phyloP scores from a whole-genome alignment of 2,329 filamentous ascomycete genomes.

The Leptographium lundbergii region DNA sequence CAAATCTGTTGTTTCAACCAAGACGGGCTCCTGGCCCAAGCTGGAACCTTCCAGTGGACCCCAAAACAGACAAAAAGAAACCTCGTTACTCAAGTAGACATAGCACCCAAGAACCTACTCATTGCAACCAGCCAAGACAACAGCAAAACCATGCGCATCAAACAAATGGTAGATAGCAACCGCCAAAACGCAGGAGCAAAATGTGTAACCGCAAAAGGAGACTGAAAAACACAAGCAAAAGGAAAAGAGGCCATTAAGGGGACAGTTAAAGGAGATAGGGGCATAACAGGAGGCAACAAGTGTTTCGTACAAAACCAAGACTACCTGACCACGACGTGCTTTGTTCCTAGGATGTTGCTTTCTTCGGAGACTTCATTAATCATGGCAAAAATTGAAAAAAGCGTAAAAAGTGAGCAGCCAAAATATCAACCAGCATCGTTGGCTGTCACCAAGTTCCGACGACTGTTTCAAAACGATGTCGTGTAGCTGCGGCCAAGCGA shows the following conservation, averaged over 20 bases:
- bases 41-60: neutral
- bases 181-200: neutral
- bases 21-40: neutral
- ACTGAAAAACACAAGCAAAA: neutral
- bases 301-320: neutral
- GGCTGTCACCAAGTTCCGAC: neutral
- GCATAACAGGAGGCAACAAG: neutral
- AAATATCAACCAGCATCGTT: neutral
- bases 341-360: slow-evolving; percentile 5
- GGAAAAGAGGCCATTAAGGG: neutral
- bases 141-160: neutral
- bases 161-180: neutral
- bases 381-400: slow-evolving; percentile 8
- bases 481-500: slow-evolving; percentile 25
- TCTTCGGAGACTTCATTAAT: slow-evolving; percentile 14
- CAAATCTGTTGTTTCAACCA: neutral
- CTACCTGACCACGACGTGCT: slow-evolving; percentile 3
- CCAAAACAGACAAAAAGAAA: neutral
- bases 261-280: neutral
- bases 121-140: neutral
- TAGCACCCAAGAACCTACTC: neutral
- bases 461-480: slow-evolving; percentile 19
- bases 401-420: neutral
- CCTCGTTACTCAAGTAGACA: neutral
- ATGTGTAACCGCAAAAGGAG: neutral